A percentile compares a stretch with the other conserved stretches of the same genome.
phyloP scores from a whole-genome alignment of 257 asterid genomes.

The Phtheirospermum japonicum region DNA sequence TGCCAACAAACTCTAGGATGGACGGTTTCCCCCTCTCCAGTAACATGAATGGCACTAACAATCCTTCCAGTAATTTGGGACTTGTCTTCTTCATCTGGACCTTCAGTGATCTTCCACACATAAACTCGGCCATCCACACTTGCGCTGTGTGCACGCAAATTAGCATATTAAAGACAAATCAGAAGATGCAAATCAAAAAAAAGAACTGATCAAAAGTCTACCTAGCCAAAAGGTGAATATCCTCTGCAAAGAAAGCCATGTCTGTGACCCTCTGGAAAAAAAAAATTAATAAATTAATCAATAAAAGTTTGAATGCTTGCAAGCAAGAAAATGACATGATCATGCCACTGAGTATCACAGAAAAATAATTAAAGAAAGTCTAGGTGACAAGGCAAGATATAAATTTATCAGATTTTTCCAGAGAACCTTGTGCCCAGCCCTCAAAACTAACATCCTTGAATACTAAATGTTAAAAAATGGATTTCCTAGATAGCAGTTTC shows the following conservation, averaged over 20 bases:
- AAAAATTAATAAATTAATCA: constrained; percentile 17
- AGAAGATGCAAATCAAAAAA: constrained; percentile 15
- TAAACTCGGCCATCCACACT: constrained; percentile 83
- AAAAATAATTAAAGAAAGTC: background rate
- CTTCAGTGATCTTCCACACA: constrained; percentile 82
- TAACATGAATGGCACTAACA: constrained; percentile 60
- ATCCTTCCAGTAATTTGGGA: constrained; percentile 69
- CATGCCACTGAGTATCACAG: background rate
- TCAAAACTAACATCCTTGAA: too few relatives aligned
- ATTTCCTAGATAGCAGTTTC: background rate
- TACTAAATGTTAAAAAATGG: too few relatives aligned
- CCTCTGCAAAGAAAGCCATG: constrained; percentile 94
- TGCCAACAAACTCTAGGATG: constrained; percentile 95
- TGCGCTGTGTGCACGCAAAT: constrained; percentile 48
- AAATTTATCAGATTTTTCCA: background rate
- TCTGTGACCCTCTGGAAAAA: constrained; percentile 83
- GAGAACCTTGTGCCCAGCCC: too few relatives aligned
- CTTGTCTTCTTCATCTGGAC: constrained; percentile 77
- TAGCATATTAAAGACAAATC: constrained; percentile 22
- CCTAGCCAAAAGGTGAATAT: constrained; percentile 89
- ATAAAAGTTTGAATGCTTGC: background rate
- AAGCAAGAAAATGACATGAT: background rate
- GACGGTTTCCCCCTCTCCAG: constrained; percentile 66
- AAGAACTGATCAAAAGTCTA: constrained; percentile 27
- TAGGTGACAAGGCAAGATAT: background rate